Evolutionary conservation across 1,284 basidiomycete species (phyloP).

Genomic region (Testicularia cyperi): DNA sequence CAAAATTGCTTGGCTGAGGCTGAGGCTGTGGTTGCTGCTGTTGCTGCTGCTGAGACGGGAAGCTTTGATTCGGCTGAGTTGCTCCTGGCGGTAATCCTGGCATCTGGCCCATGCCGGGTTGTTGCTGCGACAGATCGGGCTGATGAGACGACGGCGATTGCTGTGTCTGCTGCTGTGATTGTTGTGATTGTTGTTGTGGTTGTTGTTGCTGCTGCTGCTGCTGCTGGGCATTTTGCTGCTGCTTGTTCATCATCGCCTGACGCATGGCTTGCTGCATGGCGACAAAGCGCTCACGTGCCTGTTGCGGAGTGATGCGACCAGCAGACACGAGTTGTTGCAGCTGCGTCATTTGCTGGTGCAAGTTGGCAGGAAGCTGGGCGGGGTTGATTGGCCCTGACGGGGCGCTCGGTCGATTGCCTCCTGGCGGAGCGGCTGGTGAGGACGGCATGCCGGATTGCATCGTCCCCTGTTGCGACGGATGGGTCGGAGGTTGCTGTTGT

Average conservation of each 20-base stretch:
- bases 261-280: conserved; percentile 48
- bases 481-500: conserved; percentile 1
- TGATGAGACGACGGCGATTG: not conserved
- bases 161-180: conserved; percentile 2
- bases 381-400: conserved; percentile 13
- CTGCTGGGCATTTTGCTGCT: conserved; percentile 27
- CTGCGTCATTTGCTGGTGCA: conserved; percentile 49
- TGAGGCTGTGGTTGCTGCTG: not conserved
- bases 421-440: not conserved
- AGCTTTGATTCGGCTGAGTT: not conserved
- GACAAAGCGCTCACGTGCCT: conserved; percentile 46
- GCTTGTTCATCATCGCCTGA: conserved; percentile 32
- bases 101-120: too few relatives aligned
- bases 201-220: conserved; percentile 9
- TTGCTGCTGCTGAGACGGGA: not conserved
- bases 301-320: conserved; percentile 48
- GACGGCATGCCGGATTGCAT: not conserved
- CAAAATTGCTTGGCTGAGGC: not conserved
- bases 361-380: conserved; percentile 23
- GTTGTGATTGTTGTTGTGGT: conserved; percentile 1
- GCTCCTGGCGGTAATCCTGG: too few relatives aligned
- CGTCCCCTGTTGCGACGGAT: not conserved
- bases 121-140: too few relatives aligned
- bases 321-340: conserved; percentile 41
- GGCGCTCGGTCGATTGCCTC: conserved; percentile 4